Percentiles rank a stretch among this genome's conserved stretches.
Conservation (phyloP, 2,329 filamentous ascomycete genomes). For the Aspergillus thermomutatus region DNA sequence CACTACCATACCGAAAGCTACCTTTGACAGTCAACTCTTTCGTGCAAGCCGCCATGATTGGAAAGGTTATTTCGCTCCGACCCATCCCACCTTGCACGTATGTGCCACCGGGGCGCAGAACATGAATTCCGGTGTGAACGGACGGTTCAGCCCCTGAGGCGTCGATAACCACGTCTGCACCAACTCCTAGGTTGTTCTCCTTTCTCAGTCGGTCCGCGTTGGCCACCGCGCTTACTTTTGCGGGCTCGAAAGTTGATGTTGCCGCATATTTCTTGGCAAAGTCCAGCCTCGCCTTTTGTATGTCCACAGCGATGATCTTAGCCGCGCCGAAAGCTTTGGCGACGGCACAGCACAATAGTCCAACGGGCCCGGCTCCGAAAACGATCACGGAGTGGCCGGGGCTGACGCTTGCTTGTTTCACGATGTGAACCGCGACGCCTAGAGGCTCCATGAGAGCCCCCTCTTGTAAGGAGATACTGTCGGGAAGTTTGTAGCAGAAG, state of each 20-base stretch:
- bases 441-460: slow-evolving; percentile 89
- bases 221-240: slow-evolving; percentile 61
- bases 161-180: slow-evolving; percentile 77
- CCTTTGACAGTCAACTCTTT: slow-evolving; percentile 88
- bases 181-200: slow-evolving; percentile 59
- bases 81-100: slow-evolving; percentile 92
- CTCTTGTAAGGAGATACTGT: slow-evolving; percentile 72
- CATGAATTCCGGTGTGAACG: slow-evolving; percentile 71
- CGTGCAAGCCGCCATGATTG: slow-evolving; percentile 82
- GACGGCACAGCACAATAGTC: slow-evolving; percentile 81
- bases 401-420: slow-evolving; percentile 66
- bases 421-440: slow-evolving; percentile 81
- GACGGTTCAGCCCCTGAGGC: slow-evolving; percentile 74
- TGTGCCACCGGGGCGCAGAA: slow-evolving; percentile 66
- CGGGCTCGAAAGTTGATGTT: slow-evolving; percentile 55
- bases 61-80: slow-evolving; percentile 80
- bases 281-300: slow-evolving; percentile 72
- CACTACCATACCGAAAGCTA: slow-evolving; percentile 83
- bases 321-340: slow-evolving; percentile 80
- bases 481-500: slow-evolving; percentile 89
- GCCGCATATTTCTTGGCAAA: slow-evolving; percentile 71
- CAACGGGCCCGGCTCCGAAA: slow-evolving; percentile 84
- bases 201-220: slow-evolving; percentile 69
- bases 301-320: slow-evolving; percentile 83
- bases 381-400: slow-evolving; percentile 77